phyloP scores from a whole-genome alignment of 1,284 basidiomycete genomes.

The Trichosporon sp. region DNA sequence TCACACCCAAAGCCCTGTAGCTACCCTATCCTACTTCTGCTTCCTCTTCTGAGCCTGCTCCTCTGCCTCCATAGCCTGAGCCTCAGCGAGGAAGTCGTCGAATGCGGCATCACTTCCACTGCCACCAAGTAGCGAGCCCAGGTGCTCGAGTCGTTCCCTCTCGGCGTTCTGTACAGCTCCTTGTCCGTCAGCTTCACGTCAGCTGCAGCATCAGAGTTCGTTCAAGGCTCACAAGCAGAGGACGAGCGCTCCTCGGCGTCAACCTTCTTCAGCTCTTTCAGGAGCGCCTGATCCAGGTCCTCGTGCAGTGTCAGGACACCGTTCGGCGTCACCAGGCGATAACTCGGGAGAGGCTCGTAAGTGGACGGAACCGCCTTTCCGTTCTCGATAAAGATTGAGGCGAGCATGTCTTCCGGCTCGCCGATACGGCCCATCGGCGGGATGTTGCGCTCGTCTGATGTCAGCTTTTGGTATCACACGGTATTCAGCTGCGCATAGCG shows the following conservation, averaged over 20 bases:
- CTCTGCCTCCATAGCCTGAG: neutral
- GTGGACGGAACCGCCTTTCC: constrained; percentile 42
- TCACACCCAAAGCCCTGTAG: neutral
- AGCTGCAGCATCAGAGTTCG: neutral
- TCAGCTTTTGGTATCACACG: constrained; percentile 19
- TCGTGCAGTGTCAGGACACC: constrained; percentile 39
- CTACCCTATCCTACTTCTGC: neutral
- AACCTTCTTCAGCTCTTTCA: constrained; percentile 29
- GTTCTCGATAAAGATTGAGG: constrained; percentile 42
- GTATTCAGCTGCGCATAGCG: neutral
- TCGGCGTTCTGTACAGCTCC: neutral
- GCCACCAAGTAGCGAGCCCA: neutral
- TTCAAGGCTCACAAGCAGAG: neutral
- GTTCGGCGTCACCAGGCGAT: constrained; percentile 41
- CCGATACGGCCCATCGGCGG: constrained; percentile 47
- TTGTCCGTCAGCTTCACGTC: neutral
- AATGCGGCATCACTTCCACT: neutral
- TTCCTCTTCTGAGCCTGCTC: neutral
- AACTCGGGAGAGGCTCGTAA: constrained; percentile 42
- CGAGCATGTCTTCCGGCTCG: constrained; percentile 47
- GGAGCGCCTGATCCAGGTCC: constrained; percentile 39
- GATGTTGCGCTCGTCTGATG: constrained; percentile 42
- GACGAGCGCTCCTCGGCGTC: constrained; percentile 24
- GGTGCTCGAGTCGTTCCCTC: neutral
- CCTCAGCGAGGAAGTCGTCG: neutral